Base-by-base conservation (phyloP, 129 eudicot species). In the Dittrichia graveolens region DNA sequence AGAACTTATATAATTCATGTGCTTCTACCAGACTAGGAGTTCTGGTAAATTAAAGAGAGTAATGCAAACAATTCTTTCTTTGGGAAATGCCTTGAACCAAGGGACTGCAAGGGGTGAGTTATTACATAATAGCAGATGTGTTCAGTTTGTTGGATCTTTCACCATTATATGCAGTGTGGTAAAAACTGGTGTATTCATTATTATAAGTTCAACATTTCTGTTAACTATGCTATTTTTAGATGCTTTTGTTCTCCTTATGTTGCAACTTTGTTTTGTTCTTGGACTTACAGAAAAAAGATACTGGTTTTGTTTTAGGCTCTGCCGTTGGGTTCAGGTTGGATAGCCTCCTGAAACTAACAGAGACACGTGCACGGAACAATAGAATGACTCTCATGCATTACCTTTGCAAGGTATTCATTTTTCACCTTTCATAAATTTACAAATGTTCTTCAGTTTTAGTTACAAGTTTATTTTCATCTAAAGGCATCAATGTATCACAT, bases 41-140 rank as follows among this genome's bases (percentile, higher is more conserved):
- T 87, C 96, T 58, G 59, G 52, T 53, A 89, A 93, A 78, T 77
- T 93, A 55, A 93, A 87, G 66, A 79, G 91, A 79, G 80, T 93
- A 34, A 93, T 93, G 98, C 98, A 93, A 81, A 93, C 98, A 75
- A 84, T 93, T 76, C 98, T 93, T 74, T 87, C 91, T 54, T 66
- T 93, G 57, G 98, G 98, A 61, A 93, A 93, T 87, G 98, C 98
- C 39, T 74, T 93, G 85, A 93, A 93, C 84, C 98, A 93, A 81
- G 95, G 98, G 74, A 93, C 98, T 41, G 96, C 96, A 44, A 83
- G 98, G 74, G 98, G 98, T 93, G 53, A 76, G 96, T 85, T 52
- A 56, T 67, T 34, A 19, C 18, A 15, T 7, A 35, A 8, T 55
- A n/a, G 35, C 39, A 44, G 52, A 13, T 18, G 57, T 49, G 31